phyloP scores from a whole-genome alignment of 2,329 filamentous ascomycete genomes.

The Colletotrichum tropicale region DNA sequence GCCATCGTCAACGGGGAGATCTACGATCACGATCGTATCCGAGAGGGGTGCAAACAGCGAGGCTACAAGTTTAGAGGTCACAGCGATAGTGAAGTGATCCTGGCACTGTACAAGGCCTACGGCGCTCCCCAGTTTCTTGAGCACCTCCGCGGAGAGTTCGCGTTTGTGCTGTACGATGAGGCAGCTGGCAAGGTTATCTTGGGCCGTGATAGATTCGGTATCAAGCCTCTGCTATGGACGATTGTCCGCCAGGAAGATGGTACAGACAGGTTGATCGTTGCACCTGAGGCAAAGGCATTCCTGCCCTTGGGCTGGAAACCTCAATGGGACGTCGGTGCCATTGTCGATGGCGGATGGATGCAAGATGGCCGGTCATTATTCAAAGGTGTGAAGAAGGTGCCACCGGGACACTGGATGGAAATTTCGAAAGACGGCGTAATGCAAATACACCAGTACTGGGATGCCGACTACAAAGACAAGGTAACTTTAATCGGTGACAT shows the following conservation, averaged over 20 bases:
- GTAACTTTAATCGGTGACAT: constrained; percentile 21
- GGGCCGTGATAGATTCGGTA: constrained; percentile 59
- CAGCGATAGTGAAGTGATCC: constrained; percentile 57
- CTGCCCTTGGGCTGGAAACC: constrained; percentile 54
- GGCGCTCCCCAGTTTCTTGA: constrained; percentile 38
- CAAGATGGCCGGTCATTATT: constrained; percentile 53
- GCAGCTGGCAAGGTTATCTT: constrained; percentile 42
- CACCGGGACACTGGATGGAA: constrained; percentile 48
- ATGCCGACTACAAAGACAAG: constrained; percentile 57
- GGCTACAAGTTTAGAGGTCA: constrained; percentile 47
- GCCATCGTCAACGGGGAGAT: constrained; percentile 65
- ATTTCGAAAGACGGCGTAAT: constrained; percentile 37
- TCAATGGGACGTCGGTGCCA: constrained; percentile 54
- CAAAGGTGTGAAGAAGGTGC: constrained; percentile 46
- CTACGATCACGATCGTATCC: constrained; percentile 55
- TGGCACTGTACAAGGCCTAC: constrained; percentile 55
- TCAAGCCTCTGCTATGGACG: constrained; percentile 62
- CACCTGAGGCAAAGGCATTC: constrained; percentile 60
- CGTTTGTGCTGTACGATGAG: constrained; percentile 54
- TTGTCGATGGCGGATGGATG: constrained; percentile 49
- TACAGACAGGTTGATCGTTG: constrained; percentile 44
- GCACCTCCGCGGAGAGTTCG: constrained; percentile 58
- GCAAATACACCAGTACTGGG: constrained; percentile 53
- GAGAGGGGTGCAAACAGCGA: constrained; percentile 35
- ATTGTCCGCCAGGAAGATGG: neutral